These are phyloP conservation scores for Spirogloea muscicola DNA, from an alignment of 139 green algal genomes.

Conservation along the genomic window DNA sequence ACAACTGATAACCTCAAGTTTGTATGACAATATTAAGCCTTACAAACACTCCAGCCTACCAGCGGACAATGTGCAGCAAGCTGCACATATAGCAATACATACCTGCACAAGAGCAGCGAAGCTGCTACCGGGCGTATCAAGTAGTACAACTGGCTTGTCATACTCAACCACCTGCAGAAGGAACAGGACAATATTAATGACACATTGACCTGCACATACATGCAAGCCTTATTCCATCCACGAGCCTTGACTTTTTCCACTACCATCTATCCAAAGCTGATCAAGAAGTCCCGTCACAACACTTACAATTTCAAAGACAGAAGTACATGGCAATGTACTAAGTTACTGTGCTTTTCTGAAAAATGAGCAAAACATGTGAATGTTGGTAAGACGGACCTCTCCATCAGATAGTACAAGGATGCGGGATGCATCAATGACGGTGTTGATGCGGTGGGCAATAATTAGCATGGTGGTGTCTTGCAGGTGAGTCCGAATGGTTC, in stretches of 20 bases:
- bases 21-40: no score
- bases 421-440: conserved; percentile 65
- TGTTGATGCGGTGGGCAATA: conserved; percentile 70
- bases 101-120: conserved; percentile 14
- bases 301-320: background rate
- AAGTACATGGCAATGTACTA: background rate
- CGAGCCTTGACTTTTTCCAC: no score
- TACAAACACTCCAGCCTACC: no score
- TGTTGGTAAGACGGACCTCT: conserved; percentile 15
- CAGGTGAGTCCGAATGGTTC: conserved; percentile 63
- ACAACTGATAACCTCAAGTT: no score
- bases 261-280: no score
- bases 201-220: no score
- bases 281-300: no score
- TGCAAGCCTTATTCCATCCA: no score
- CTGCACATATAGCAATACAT: no score
- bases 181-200: background rate
- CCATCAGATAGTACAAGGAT: conserved; percentile 63
- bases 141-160: background rate
- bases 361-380: background rate
- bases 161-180: background rate
- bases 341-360: background rate
- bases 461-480: conserved; percentile 59
- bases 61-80: no score
- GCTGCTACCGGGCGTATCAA: background rate